Evolutionary conservation across 176 grass and related monocot species (phyloP), one percentile per base, ranked within the genome.

Genomic region (Raddia distichophylla): DNA sequence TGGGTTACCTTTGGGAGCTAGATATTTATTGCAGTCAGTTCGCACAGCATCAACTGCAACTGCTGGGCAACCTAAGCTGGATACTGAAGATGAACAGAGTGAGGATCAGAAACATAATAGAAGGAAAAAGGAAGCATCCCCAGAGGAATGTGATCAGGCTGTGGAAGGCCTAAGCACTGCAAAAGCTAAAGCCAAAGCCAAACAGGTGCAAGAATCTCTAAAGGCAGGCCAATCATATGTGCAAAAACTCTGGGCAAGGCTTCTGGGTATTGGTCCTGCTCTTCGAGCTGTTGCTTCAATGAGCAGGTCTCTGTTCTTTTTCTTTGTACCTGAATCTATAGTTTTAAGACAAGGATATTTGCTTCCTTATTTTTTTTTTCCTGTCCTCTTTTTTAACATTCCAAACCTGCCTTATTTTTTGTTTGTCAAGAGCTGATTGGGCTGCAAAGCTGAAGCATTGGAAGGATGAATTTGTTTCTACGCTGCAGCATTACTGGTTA

Each of bases 121-220:
- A 82, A 80, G 82, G 70, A 95, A 95, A 78, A 98, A 95, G 34
- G 93, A 91, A 67, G 82, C 93, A 77, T 98, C 93, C 13, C 91
- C 93, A 56, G 96, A 98, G 87, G 93, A 98, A 91, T 98, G 96
- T 77, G 93, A 98, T 81, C 93, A 95, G 76, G 96, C 93, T 54
- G 93, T 98, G 35, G 96, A 95, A 92, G 96, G 90, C 60, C 84
- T 98, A 64, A 99, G 90, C 84, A 91, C 75, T 22, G 93, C 90
- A 83, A 99, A 93, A 89, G 93, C 93, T 47, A 95, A 95, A 89
- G 93, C 93, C 12, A 95, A 91, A 85, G 93, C 93, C 66, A 99
- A 95, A 49, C 88, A 91, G 47, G 83, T 84, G 82, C 91, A 93
- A 85, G 96, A 93, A 79, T 81, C 87, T 76, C 61, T 79, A 10